A percentile compares a stretch with the other conserved stretches of the same genome.
These are phyloP conservation scores for Malus hybrid DNA, from an alignment of 331 rosid species.

Conservation along the genomic window DNA sequence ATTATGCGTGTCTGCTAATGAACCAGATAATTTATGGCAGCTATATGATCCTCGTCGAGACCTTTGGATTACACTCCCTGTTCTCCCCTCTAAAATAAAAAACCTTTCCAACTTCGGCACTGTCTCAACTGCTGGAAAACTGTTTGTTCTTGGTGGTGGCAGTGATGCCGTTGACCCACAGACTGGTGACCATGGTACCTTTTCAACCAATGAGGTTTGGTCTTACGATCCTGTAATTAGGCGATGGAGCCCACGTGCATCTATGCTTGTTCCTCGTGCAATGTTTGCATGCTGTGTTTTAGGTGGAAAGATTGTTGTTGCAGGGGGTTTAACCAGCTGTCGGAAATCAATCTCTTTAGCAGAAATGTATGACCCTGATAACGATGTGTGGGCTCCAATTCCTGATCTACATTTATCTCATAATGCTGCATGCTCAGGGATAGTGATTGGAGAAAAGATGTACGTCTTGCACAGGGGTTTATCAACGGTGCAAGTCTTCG, in stretches of 20 bases:
- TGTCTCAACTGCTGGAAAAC: slow-evolving; percentile 75
- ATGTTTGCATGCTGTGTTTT: slow-evolving; percentile 96
- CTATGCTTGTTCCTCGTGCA: slow-evolving; percentile 90
- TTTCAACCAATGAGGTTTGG: slow-evolving; percentile 95
- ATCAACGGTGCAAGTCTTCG: slow-evolving; percentile 76
- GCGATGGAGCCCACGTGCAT: slow-evolving; percentile 64
- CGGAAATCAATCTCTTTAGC: slow-evolving; percentile 90
- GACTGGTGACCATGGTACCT: slow-evolving; percentile 95
- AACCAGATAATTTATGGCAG: slow-evolving; percentile 96
- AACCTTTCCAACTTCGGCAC: slow-evolving; percentile 90
- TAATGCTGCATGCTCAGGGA: slow-evolving; percentile 86
- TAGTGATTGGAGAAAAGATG: slow-evolving; percentile 71
- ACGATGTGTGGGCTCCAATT: slow-evolving; percentile 70
- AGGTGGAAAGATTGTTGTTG: slow-evolving; percentile 87
- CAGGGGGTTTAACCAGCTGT: slow-evolving; percentile 93
- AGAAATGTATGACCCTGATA: slow-evolving; percentile 85
- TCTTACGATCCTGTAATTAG: slow-evolving; percentile 77
- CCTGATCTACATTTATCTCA: slow-evolving; percentile 87
- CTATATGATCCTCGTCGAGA: slow-evolving; percentile 77
- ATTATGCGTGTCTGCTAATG: slow-evolving; percentile 76
- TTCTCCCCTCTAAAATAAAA: slow-evolving; percentile 80
- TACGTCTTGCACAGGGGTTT: slow-evolving; percentile 90
- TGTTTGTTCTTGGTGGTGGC: slow-evolving; percentile 94
- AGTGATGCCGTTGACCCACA: slow-evolving; percentile 93
- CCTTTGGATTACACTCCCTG: slow-evolving; percentile 91